Evolutionary conservation across 192 early-diverging fungal genomes (phyloP).

Genomic region (Chytriomyces sp.): DNA sequence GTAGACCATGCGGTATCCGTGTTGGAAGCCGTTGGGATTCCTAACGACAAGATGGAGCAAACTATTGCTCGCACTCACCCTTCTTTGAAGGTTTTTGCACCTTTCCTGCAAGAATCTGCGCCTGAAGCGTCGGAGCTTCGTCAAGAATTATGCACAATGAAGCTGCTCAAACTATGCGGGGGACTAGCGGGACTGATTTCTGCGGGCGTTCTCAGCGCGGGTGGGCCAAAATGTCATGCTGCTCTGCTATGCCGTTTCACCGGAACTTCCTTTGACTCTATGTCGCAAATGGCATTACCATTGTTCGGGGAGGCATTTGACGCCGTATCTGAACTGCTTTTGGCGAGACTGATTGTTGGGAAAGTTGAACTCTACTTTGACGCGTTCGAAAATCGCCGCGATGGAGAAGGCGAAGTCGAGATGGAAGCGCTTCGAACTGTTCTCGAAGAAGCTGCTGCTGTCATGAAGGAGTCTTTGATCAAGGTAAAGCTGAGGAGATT

Average conservation of each 20-base stretch:
- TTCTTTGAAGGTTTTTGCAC: no score
- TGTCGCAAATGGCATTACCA: no score
- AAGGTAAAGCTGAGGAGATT: neutral
- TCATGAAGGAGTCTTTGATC: slow-evolving; percentile 15
- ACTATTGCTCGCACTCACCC: no score
- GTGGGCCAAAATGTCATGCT: no score
- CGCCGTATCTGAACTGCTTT: neutral
- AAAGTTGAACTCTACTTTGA: neutral
- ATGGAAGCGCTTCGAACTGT: slow-evolving; percentile 15
- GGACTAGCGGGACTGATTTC: no score
- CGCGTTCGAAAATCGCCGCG: neutral
- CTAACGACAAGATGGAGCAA: neutral
- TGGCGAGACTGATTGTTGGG: neutral
- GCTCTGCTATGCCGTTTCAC: no score
- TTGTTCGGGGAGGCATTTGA: slow-evolving; percentile 12
- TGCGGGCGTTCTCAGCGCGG: no score
- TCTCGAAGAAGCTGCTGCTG: slow-evolving; percentile 16
- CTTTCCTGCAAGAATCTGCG: no score
- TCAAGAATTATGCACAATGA: no score
- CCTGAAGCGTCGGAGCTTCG: no score
- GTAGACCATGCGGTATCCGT: neutral
- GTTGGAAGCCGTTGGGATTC: slow-evolving; percentile 21
- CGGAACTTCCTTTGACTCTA: no score
- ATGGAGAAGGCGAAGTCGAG: neutral
- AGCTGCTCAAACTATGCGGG: no score